Conservation (phyloP, 768 basidiomycete species). For the Paxillus rubicundulus region DNA sequence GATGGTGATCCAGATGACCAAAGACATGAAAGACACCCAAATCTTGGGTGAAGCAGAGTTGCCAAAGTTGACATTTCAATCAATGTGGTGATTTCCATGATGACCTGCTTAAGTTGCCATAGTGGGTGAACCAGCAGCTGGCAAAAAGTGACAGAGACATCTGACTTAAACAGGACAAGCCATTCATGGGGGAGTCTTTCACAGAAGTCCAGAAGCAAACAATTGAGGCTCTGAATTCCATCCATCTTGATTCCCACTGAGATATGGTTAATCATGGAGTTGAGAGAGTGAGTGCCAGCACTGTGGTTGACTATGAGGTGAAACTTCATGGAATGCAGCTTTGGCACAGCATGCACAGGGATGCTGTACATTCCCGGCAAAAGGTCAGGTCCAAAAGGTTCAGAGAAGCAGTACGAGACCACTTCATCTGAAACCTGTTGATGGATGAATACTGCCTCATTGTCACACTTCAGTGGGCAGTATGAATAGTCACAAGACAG, state of each 20-base stretch:
- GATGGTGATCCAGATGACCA: slow-evolving; percentile 30
- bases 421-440: not conserved
- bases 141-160: not conserved
- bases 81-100: slow-evolving; percentile 22
- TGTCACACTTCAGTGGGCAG: too few relatives aligned
- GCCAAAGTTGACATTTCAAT: slow-evolving; percentile 28
- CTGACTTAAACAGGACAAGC: not conserved
- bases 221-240: too few relatives aligned
- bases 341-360: slow-evolving; percentile 40
- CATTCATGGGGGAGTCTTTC: not conserved
- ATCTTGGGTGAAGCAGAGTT: slow-evolving; percentile 14
- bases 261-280: slow-evolving; percentile 31
- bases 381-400: slow-evolving; percentile 23
- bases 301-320: slow-evolving; percentile 32
- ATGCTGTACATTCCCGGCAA: slow-evolving; percentile 42
- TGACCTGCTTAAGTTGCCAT: slow-evolving; percentile 37
- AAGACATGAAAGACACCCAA: too few relatives aligned
- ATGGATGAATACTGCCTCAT: too few relatives aligned
- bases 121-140: not conserved
- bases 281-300: slow-evolving; percentile 32
- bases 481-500: too few relatives aligned
- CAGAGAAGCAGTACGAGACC: not conserved
- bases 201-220: too few relatives aligned
- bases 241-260: not conserved
- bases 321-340: slow-evolving; percentile 38